These are phyloP conservation scores for Calycina marina DNA, from an alignment of 2,329 filamentous ascomycete species.

Conservation along the genomic window DNA sequence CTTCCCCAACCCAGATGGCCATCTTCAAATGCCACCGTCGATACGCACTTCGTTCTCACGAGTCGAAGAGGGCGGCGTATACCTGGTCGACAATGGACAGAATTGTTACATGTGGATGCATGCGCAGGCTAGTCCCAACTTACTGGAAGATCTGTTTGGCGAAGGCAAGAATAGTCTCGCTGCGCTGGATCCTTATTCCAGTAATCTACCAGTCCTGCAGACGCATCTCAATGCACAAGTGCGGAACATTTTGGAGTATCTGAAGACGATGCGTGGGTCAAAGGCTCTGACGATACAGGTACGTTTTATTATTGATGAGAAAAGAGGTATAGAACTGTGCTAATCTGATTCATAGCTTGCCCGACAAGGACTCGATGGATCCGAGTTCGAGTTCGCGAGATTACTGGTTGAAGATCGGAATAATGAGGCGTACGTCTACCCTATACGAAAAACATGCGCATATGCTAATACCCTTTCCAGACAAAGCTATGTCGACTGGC, in stretches of 20 bases:
- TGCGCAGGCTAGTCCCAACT: slow-evolving; percentile 77
- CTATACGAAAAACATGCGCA: neutral
- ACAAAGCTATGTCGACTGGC: slow-evolving; percentile 96
- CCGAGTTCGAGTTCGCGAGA: slow-evolving; percentile 91
- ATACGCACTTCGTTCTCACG: slow-evolving; percentile 74
- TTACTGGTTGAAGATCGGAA: slow-evolving; percentile 88
- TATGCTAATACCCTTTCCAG: neutral
- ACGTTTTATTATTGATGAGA: neutral
- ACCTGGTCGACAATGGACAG: slow-evolving; percentile 92
- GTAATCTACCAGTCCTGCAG: slow-evolving; percentile 67
- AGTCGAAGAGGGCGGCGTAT: slow-evolving; percentile 85
- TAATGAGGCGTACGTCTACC: slow-evolving; percentile 53
- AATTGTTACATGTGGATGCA: slow-evolving; percentile 87
- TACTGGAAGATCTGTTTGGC: slow-evolving; percentile 83
- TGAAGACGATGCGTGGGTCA: slow-evolving; percentile 64
- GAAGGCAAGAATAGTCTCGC: slow-evolving; percentile 56
- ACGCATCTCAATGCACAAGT: slow-evolving; percentile 92
- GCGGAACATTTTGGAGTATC: slow-evolving; percentile 80
- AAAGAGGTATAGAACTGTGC: neutral
- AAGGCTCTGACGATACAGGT: slow-evolving; percentile 75
- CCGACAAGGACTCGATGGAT: slow-evolving; percentile 81
- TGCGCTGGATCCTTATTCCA: slow-evolving; percentile 66
- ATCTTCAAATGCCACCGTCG: slow-evolving; percentile 68
- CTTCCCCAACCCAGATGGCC: slow-evolving; percentile 76
- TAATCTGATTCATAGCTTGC: slow-evolving; percentile 44